Percentiles rank a stretch among this genome's conserved stretches.
phyloP scores from a whole-genome alignment of 768 basidiomycete genomes.

The Rickenella mellea region DNA sequence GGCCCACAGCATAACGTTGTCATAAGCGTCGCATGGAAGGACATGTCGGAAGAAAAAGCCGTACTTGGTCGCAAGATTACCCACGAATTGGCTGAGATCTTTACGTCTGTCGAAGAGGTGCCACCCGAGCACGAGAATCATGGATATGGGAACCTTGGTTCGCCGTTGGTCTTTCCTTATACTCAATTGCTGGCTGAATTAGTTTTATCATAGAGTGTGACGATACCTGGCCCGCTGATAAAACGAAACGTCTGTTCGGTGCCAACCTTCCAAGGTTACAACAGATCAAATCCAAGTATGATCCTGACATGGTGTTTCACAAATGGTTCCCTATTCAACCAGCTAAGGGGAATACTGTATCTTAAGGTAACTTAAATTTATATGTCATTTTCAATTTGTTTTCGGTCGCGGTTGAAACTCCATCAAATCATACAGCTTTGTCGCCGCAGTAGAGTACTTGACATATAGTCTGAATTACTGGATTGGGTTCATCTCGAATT shows the following conservation, averaged over 20 bases:
- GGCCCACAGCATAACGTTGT: conserved; percentile 25
- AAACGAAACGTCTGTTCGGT: conserved; percentile 21
- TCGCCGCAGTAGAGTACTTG: no score
- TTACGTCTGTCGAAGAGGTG: conserved; percentile 21
- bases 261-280: conserved; percentile 28
- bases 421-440: no score
- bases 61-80: conserved; percentile 21
- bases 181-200: neutral
- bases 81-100: conserved; percentile 22
- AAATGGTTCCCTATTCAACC: conserved; percentile 25
- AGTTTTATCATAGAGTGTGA: neutral
- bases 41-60: conserved; percentile 19
- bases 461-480: no score
- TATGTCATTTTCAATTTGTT: no score
- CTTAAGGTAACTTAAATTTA: no score
- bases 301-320: conserved; percentile 23
- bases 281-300: conserved; percentile 24
- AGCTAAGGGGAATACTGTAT: no score
- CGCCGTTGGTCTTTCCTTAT: neutral
- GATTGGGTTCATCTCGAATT: no score
- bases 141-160: conserved; percentile 43
- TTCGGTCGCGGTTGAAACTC: no score
- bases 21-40: conserved; percentile 24
- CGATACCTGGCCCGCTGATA: conserved; percentile 6
- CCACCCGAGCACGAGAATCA: conserved; percentile 18